phyloP scores from a whole-genome alignment of 495 filamentous ascomycete species.

The Sabuloglossum arenarium region DNA sequence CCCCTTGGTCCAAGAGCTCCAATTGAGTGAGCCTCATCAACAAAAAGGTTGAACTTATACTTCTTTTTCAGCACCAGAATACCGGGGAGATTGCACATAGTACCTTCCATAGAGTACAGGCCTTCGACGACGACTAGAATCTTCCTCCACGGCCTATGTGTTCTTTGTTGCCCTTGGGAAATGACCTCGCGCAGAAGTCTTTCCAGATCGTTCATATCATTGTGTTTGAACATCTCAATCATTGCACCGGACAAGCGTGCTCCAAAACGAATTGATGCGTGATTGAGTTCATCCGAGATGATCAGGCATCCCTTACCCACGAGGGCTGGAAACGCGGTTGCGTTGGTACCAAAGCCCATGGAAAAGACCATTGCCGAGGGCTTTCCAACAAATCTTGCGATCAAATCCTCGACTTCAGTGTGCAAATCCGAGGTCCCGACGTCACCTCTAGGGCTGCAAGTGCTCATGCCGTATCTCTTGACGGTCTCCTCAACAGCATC shows the following conservation, averaged over 20 bases:
- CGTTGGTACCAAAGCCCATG: conserved; percentile 95
- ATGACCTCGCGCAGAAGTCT: conserved; percentile 70
- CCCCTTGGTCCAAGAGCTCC: conserved; percentile 78
- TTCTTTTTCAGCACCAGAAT: conserved; percentile 68
- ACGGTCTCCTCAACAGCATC: conserved; percentile 76
- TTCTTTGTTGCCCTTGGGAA: conserved; percentile 87
- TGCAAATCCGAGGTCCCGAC: conserved; percentile 74
- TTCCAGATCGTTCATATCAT: conserved; percentile 80
- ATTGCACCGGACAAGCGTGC: conserved; percentile 85
- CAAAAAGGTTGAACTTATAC: conserved; percentile 90
- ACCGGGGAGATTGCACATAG: conserved; percentile 88
- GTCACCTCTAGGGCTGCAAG: conserved; percentile 63
- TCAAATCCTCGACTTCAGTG: conserved; percentile 66
- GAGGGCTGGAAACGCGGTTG: conserved; percentile 71
- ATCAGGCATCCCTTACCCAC: conserved; percentile 82
- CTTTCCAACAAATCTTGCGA: conserved; percentile 86
- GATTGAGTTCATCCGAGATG: conserved; percentile 93
- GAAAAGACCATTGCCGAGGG: conserved; percentile 90
- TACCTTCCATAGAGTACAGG: conserved; percentile 97
- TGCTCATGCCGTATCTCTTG: conserved; percentile 62
- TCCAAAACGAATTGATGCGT: conserved; percentile 90
- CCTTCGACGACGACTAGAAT: conserved; percentile 93
- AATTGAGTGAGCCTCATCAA: conserved; percentile 94
- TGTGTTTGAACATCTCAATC: conserved; percentile 92
- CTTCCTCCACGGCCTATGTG: conserved; percentile 96